Evolutionary conservation across 257 asterid genomes (phyloP).

Genomic region (Solanum chiquidenum): DNA sequence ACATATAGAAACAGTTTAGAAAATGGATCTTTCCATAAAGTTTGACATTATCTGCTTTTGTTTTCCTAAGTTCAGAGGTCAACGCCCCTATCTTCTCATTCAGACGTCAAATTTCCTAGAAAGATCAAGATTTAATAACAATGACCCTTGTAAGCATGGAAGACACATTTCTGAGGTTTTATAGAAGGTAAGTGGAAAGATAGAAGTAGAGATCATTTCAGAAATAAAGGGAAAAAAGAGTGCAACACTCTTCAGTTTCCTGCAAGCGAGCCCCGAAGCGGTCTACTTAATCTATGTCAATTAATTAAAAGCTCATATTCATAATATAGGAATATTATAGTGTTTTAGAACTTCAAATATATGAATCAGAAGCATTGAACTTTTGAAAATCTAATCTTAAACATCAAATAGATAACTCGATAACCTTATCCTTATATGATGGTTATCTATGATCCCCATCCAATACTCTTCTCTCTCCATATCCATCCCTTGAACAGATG

Average conservation of each 20-base stretch:
- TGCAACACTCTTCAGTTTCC: constrained; percentile 87
- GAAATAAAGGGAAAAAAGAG: background rate
- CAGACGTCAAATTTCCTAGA: constrained; percentile 79
- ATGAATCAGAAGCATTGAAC: background rate
- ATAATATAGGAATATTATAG: background rate
- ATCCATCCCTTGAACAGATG: background rate
- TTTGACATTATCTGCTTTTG: constrained; percentile 90
- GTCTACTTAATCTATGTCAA: constrained; percentile 33
- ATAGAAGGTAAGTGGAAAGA: background rate
- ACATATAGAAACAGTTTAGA: background rate
- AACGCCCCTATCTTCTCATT: constrained; percentile 79
- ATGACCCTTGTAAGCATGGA: constrained; percentile 1
- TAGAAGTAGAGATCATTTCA: background rate
- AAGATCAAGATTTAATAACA: constrained; percentile 2
- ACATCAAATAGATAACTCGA: background rate
- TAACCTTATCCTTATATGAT: background rate
- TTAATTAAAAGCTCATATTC: background rate
- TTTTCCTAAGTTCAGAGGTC: constrained; percentile 73
- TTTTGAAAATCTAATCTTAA: background rate
- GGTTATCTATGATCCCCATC: background rate
- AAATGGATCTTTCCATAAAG: constrained; percentile 82
- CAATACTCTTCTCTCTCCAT: background rate
- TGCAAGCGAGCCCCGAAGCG: constrained; percentile 77
- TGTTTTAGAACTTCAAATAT: background rate
- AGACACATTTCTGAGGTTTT: background rate